Base-by-base conservation (phyloP, 768 basidiomycete genomes). In the Paxillus rubicundulus region DNA sequence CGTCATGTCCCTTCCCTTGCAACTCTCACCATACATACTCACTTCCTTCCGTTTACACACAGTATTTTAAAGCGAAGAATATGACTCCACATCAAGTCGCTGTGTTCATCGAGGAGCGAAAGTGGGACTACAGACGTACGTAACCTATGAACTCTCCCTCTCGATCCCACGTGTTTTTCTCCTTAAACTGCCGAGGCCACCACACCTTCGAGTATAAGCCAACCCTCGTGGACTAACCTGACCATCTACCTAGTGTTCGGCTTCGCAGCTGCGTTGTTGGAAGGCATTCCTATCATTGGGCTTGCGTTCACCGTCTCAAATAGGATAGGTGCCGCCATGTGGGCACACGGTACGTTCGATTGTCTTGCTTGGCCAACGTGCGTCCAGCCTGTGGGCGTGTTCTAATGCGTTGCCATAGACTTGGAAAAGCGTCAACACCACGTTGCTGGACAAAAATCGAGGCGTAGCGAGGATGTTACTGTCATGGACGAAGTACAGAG, bases 301-400 rank as follows among this genome's bases (percentile, higher is more conserved):
- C 71, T 96, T 5, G 69, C 87, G 9, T 92, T 96, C 65, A 85
- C 85, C 2, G 75, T 96, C 16, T 93, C 91, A 0, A 95, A 96
- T 65, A 78, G 91, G 6, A 81, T 96, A 21, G 93, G 93, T 6
- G 94, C 91, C 2, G 92, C 92, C 1, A 96, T 97, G 94, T 97
- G 92, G 87, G 88, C 89, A 5, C 83, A 86, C 56, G 89, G 87
- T 89, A 50, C 14, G 75, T 61, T 18, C n/a, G 14, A 37, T 16
- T 37, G 1, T 27, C 28, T 5, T 21, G 17, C 4, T 7, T 49
- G 17, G 1, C 37, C 9, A 20, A 30, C 8, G 18, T 9, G 2
- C 5, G n/a, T 13, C 14, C 13, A 2, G 24, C 8, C 27, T 32
- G 16, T 13, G 24, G 4, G 34, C 12, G 5, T 24, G 3, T 1